Evolutionary conservation across 768 basidiomycete genomes (phyloP), one percentile per base, ranked within the genome.

Genomic region (Gautieria morchelliformis): DNA sequence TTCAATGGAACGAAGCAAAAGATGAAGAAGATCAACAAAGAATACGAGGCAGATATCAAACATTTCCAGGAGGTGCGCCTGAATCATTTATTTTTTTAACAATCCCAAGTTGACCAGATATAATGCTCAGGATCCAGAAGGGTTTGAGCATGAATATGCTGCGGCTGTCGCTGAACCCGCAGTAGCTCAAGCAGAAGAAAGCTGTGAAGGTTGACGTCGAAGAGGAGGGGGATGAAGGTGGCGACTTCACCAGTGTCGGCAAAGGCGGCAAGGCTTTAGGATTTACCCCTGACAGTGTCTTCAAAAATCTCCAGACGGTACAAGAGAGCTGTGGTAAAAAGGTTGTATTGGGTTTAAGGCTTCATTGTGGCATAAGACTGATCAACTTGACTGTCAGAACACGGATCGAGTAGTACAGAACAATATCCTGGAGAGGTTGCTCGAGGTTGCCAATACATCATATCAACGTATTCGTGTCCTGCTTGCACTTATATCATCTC

Each of bases 1-100:
- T 78, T 98, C 62, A 97, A 92, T 53, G 88, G 89, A n/a, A 88
- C 97, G 85, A 97, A 94, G 73, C 95, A 98, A 72, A 96, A 94
- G 70, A 78, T 97, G 56, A 94, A 89, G 75, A 98, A 94, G 74
- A 79, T 87, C 10, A 64, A 77, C 56, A 95, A 93, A 70, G 96
- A 98, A 69, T 80, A 90, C 67, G 96, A 97, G 72, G 71, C 69
- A 11, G 86, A 90, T 62, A 70, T 94, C 42, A 83, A 83, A 67
- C 80, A 79, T 59, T 97, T 84, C 73, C 85, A 87, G 66, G 78
- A 81, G 68, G 93, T 93, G 64, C 62, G 80, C 67, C 19, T 8
- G 32, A 27, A 41, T n/a, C n/a, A n/a, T 22, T 56, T 53, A 14
- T 15, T 30, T n/a, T 17, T 48, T 32, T 45, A 22, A 37, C 20